Evolutionary conservation across 2,329 filamentous ascomycete genomes (phyloP).

Genomic region (Exophiala bonariae): DNA sequence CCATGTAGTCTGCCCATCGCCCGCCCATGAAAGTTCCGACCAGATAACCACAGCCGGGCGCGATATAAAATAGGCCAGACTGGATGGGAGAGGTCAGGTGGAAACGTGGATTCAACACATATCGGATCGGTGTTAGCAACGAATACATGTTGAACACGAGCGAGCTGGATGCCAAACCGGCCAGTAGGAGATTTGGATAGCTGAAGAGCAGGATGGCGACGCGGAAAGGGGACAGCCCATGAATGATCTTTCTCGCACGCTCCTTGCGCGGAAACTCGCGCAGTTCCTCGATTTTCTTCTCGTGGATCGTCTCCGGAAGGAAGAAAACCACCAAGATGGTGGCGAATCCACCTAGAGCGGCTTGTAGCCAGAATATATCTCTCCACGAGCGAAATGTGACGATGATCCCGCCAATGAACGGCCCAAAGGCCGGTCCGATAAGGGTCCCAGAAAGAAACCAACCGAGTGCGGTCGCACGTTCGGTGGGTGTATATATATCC

Average conservation of each 20-base stretch:
- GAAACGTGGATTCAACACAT: conserved; percentile 74
- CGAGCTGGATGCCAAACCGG: conserved; percentile 59
- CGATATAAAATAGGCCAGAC: conserved; percentile 71
- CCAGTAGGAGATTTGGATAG: conserved; percentile 68
- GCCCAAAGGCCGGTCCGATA: conserved; percentile 68
- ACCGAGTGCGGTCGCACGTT: conserved; percentile 70
- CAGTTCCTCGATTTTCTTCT: conserved; percentile 63
- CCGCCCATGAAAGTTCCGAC: conserved; percentile 71
- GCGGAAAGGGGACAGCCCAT: conserved; percentile 66
- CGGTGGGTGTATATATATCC: conserved; percentile 65
- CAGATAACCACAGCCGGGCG: conserved; percentile 70
- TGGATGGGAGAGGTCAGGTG: conserved; percentile 65
- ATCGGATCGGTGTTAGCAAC: conserved; percentile 68
- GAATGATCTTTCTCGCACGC: conserved; percentile 55
- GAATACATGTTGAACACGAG: conserved; percentile 77
- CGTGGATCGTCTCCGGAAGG: conserved; percentile 71
- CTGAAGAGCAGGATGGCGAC: conserved; percentile 62
- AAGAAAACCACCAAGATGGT: conserved; percentile 63
- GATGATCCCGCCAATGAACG: conserved; percentile 72
- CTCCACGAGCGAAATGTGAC: conserved; percentile 74
- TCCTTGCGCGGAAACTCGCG: conserved; percentile 51
- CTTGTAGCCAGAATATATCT: conserved; percentile 76
- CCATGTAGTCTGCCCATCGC: conserved; percentile 66
- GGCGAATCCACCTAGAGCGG: conserved; percentile 63
- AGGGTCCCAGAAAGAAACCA: conserved; percentile 73